phyloP scores from a whole-genome alignment of 2,329 filamentous ascomycete genomes.

The Geosmithia putterillii region DNA sequence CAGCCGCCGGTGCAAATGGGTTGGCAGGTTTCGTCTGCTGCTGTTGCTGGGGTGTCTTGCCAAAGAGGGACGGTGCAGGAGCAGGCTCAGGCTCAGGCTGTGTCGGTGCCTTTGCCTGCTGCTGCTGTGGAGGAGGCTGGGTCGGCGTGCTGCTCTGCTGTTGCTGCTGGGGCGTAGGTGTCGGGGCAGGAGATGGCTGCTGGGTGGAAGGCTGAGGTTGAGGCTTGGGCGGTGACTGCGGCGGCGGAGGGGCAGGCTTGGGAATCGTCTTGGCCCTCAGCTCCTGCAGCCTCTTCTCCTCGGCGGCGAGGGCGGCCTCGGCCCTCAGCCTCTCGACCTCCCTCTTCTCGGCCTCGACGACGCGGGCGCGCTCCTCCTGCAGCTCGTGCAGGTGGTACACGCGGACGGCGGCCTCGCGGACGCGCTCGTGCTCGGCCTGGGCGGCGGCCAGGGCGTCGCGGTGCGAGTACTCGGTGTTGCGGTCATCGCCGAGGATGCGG shows the following conservation, averaged over 20 bases:
- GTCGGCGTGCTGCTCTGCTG: not conserved
- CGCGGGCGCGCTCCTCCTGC: constrained; percentile 28
- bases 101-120: not conserved
- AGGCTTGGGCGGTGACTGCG: constrained; percentile 8
- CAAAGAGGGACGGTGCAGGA: not conserved
- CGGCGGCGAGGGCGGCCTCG: constrained; percentile 30
- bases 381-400: constrained; percentile 35
- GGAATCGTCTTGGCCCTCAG: constrained; percentile 32
- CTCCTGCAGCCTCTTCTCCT: constrained; percentile 34
- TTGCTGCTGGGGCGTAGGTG: too few species aligned
- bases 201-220: not conserved
- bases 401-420: constrained; percentile 38
- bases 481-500: constrained; percentile 47
- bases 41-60: not conserved
- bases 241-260: constrained; percentile 18
- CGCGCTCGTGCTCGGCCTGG: constrained; percentile 52
- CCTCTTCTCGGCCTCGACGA: constrained; percentile 29
- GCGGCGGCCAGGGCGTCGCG: constrained; percentile 54
- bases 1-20: constrained; percentile 1
- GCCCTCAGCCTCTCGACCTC: constrained; percentile 32
- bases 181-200: not conserved
- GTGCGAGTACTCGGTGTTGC: constrained; percentile 51
- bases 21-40: not conserved
- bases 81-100: not conserved
- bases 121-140: not conserved